Conservation (phyloP, 2,329 filamentous ascomycete genomes). For the Sporothrix pallida region DNA sequence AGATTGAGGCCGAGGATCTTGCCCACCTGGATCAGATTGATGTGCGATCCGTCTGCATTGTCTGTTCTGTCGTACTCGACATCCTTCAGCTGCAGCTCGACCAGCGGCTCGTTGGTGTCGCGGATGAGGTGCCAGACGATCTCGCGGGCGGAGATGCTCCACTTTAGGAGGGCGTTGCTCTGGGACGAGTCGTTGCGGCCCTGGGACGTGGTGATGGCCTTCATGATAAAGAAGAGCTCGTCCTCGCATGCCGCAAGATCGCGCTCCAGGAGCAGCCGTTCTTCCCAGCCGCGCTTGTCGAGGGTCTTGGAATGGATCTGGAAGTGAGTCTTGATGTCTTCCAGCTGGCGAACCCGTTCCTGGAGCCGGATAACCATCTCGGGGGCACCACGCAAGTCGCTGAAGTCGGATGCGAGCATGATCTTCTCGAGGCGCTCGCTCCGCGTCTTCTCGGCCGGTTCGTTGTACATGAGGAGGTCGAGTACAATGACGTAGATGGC, state of each 20-base stretch:
- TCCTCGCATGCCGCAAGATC: constrained; percentile 91
- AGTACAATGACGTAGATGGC: constrained; percentile 97
- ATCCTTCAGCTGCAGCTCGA: constrained; percentile 90
- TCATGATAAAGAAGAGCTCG: constrained; percentile 99
- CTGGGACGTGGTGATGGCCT: constrained; percentile 96
- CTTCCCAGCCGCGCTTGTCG: constrained; percentile 89
- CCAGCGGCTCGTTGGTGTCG: constrained; percentile 82
- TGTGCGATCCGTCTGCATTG: constrained; percentile 95
- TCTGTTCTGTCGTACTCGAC: constrained; percentile 94
- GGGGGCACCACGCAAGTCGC: constrained; percentile 89
- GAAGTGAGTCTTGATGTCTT: constrained; percentile 96
- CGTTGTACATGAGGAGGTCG: constrained; percentile 93
- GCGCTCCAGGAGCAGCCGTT: constrained; percentile 84
- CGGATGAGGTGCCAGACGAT: constrained; percentile 97
- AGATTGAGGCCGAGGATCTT: constrained; percentile 89
- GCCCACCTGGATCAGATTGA: constrained; percentile 88
- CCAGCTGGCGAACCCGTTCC: constrained; percentile 87
- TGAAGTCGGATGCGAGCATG: constrained; percentile 98
- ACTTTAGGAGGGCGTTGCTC: constrained; percentile 80
- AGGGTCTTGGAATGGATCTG: constrained; percentile 87
- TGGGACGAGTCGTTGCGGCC: constrained; percentile 78
- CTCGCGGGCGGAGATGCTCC: constrained; percentile 92
- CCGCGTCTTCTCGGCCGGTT: constrained; percentile 95
- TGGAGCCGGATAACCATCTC: constrained; percentile 92
- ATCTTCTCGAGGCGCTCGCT: constrained; percentile 97